These are phyloP conservation scores for Amanita pallidorosea DNA, from an alignment of 768 basidiomycete species.

Conservation along the genomic window DNA sequence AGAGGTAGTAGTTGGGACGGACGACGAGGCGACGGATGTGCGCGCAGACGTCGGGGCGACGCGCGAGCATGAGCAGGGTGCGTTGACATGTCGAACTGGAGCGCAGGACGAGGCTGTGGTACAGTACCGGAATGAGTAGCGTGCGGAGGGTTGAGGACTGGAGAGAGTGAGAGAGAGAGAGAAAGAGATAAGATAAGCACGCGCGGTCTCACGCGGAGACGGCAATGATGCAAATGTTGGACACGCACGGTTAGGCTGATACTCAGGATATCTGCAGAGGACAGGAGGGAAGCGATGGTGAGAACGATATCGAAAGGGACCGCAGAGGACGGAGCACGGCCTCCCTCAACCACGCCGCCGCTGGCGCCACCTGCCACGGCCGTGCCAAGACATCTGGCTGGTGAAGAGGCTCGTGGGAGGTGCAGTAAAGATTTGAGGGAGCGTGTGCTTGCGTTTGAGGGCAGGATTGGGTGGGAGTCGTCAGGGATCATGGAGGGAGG, in stretches of 20 bases:
- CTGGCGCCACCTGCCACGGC: background rate
- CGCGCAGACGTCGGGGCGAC: conserved; percentile 23
- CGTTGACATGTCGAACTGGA: conserved; percentile 28
- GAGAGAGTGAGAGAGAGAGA: background rate
- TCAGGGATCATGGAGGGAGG: no score
- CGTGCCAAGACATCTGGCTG: background rate
- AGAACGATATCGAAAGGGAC: conserved; percentile 28
- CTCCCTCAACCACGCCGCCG: no score
- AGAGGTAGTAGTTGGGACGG: conserved; percentile 40
- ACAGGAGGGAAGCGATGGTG: conserved; percentile 25
- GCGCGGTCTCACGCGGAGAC: background rate
- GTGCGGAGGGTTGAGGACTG: conserved; percentile 21
- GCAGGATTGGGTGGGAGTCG: no score
- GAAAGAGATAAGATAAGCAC: conserved; percentile 1
- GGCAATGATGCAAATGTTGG: background rate
- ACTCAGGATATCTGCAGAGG: conserved; percentile 27
- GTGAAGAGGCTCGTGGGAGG: conserved; percentile 18
- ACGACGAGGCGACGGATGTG: conserved; percentile 32
- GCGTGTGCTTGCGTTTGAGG: conserved; percentile 5
- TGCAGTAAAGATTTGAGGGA: conserved; percentile 25
- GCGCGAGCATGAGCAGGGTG: conserved; percentile 25
- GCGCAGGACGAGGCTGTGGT: conserved; percentile 32
- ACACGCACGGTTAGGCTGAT: conserved; percentile 29
- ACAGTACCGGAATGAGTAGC: conserved; percentile 28
- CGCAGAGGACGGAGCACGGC: background rate